Base-by-base conservation (phyloP, 208 protist genomes). In the Giardia muris region DNA sequence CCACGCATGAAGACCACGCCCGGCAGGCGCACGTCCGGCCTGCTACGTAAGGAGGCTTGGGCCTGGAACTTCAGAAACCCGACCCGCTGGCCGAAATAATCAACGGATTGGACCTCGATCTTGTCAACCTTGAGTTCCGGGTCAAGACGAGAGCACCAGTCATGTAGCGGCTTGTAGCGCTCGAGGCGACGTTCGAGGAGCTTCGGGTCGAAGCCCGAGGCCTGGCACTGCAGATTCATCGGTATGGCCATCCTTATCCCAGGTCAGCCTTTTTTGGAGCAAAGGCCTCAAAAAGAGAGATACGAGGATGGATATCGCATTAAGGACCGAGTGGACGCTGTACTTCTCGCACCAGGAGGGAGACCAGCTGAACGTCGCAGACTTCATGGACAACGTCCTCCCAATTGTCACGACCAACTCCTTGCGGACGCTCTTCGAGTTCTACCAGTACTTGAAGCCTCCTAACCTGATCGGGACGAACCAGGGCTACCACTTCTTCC, bases 1-100 rank as follows among this genome's bases (percentile, higher is more conserved):
- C 86, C 86, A 4, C 86, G 86, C 86, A 89, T 89, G 86, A 89
- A 89, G 45, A 89, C 86, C 3, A 89, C 45, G 19, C 86, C 86
- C 4, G 86, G 86, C 42, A 89, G 3, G 3, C 57, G 57, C 57
- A 39, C 19, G 57, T 30, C 57, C 19, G 4, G 22, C 19, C 19
- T 89, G 3, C 45, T 89, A 43, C 30, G 10, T 76, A 43, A 10
- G 4, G n/a, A 89, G 4, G 86, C 86, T 4, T 46, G 4, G 3
- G 42, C 86, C 19, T 4, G 19, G 45, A 89, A 89, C 42, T 89
- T 89, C 4, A 89, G 42, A 89, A 89, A 89, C 3, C 86, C 86
- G 45, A 89, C 45, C 42, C 86, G n/a, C n/a, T 22, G 19, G 19
- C 86, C 86, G 42, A 89, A 89, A 4, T 46, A 89, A 89, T 89